Evolutionary conservation across 2,329 filamentous ascomycete species (phyloP), one percentile per base, ranked within the genome.

Genomic region (Drechslerella stenobrocha): DNA sequence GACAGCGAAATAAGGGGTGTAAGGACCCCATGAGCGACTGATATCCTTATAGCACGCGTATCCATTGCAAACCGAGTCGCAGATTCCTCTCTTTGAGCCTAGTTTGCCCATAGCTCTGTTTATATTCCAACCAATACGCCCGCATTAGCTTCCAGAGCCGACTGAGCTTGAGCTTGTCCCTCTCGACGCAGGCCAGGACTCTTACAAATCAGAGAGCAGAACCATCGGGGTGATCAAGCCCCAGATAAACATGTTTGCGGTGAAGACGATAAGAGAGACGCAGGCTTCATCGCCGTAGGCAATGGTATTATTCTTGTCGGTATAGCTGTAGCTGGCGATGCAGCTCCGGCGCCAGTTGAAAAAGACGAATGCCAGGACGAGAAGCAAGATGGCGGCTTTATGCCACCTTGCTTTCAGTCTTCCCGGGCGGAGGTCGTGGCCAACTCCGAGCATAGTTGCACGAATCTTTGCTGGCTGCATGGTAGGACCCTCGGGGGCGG

Each of bases 1-100:
- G 0, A 91, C 86, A 0, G 86, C 82, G 77, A 88, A 96, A 77
- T 85, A 95, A 1, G 90, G 89, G 15, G 89, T 87, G 76, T 96
- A 96, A 75, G 92, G 90, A 58, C 90, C 91, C 89, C 90, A 95
- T 57, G 80, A 81, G 71, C 84, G 87, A 1, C 84, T 83, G 44
- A 86, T 81, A 28, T 81, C 75, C 2, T 81, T 76, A 47, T 80
- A 79, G 76, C 87, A 90, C 70, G 82, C 81, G 75, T 85, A 88
- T 63, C 86, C 86, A 34, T 78, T 70, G 40, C 80, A 74, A 32
- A 82, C 76, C 3, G 79, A 80, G 73, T 83, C 82, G 76, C 84
- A 86, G 9, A 20, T 35, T n/a, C 44, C 30, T 22, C 20, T 50
- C n/a, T 35, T 52, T 8, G 37, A 56, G n/a, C 56, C 32, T 3